Conservation (phyloP, 169 alveolate genomes). For the Neospora caninum region DNA sequence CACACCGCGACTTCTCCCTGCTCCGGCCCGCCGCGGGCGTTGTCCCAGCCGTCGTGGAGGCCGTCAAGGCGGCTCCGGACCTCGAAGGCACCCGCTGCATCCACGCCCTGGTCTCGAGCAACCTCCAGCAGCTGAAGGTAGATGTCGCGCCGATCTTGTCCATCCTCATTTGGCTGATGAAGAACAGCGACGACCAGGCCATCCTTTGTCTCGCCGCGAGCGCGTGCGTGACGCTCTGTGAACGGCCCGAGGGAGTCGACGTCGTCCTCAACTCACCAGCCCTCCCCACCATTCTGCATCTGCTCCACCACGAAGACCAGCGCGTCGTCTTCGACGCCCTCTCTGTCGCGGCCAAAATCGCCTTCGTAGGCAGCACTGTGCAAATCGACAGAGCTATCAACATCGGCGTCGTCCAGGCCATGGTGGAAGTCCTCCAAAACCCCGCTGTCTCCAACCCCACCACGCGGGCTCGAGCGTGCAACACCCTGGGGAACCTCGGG, state of each 20-base stretch:
- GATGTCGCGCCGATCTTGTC: conserved; percentile 53
- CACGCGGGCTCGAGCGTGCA: conserved; percentile 87
- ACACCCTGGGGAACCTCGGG: conserved; percentile 87
- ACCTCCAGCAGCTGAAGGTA: conserved; percentile 54
- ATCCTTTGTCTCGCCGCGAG: conserved; percentile 63
- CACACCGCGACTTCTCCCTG: conserved; percentile 57
- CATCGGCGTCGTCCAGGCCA: conserved; percentile 78
- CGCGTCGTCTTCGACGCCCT: conserved; percentile 84
- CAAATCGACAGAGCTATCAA: conserved; percentile 80
- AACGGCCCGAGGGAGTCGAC: conserved; percentile 65
- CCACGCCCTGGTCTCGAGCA: conserved; percentile 61
- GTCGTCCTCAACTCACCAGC: conserved; percentile 62
- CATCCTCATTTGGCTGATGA: conserved; percentile 59
- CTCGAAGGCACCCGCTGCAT: conserved; percentile 64
- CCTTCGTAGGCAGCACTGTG: conserved; percentile 81
- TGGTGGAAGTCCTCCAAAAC: conserved; percentile 82
- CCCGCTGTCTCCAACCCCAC: conserved; percentile 78
- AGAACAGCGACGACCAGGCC: conserved; percentile 55
- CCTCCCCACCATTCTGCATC: conserved; percentile 61
- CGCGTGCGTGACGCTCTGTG: conserved; percentile 69
- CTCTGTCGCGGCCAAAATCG: conserved; percentile 85
- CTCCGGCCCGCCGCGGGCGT: conserved; percentile 50
- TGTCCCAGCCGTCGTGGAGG: conserved; percentile 66
- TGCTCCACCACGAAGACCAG: conserved; percentile 69
- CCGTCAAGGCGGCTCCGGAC: conserved; percentile 53